Percentiles rank a stretch among this genome's conserved stretches.
phyloP scores from a whole-genome alignment of 768 basidiomycete genomes.

The Termitomyces sp. region DNA sequence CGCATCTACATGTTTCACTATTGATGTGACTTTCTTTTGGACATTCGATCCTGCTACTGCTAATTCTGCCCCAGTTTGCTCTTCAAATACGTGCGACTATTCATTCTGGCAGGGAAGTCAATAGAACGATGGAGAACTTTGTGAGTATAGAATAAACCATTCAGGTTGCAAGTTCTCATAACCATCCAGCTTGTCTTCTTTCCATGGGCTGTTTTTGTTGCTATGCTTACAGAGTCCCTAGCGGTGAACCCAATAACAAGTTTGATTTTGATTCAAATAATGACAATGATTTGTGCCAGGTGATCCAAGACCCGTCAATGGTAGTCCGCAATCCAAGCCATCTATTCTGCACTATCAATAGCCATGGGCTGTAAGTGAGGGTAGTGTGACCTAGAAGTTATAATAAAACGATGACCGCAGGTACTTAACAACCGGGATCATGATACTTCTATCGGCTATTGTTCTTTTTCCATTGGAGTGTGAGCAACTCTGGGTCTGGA shows the following conservation, averaged over 20 bases:
- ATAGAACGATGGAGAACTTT: neutral
- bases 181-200: neutral
- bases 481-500: neutral
- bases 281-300: neutral
- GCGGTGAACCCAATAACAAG: neutral
- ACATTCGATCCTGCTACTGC: neutral
- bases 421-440: neutral
- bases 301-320: neutral
- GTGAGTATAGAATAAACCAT: neutral
- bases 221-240: neutral
- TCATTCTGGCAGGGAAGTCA: neutral
- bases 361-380: neutral
- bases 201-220: slow-evolving; percentile 1
- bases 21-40: neutral
- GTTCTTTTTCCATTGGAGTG: neutral
- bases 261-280: neutral
- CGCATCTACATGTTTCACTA: slow-evolving; percentile 5
- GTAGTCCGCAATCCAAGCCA: neutral
- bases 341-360: slow-evolving; percentile 1
- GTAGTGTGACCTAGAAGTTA: neutral
- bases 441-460: neutral
- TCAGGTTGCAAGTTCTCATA: neutral
- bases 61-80: neutral
- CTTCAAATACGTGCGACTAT: neutral
- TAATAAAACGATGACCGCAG: neutral